Evolutionary conservation across 164 flowering plant genomes (phyloP).

Genomic region (Chimonanthus praecox): DNA sequence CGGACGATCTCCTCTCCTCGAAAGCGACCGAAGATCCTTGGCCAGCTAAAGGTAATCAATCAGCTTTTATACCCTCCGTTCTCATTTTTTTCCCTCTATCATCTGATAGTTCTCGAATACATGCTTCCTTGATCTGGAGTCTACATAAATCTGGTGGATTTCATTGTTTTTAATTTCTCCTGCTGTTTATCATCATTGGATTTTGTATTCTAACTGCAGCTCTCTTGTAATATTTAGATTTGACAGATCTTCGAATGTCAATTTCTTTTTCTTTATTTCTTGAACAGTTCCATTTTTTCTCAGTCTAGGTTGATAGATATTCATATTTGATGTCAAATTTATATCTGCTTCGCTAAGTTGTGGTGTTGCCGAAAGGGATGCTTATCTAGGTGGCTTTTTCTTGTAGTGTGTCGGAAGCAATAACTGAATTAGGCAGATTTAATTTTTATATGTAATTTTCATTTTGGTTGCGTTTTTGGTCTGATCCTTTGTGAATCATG

Average conservation of each 20-base stretch:
- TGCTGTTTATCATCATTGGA: background rate
- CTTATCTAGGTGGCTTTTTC: background rate
- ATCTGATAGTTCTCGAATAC: background rate
- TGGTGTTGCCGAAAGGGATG: background rate
- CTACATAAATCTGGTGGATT: background rate
- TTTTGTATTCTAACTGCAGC: background rate
- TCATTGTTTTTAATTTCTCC: background rate
- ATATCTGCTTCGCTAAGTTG: background rate
- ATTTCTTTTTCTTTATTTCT: background rate
- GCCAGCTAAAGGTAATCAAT: conserved; percentile 44
- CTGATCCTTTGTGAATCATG: background rate
- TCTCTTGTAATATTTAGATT: background rate
- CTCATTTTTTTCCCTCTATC: background rate
- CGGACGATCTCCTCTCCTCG: conserved; percentile 63
- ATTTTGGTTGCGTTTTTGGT: background rate
- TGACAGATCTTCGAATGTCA: background rate
- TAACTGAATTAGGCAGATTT: background rate
- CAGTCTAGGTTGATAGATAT: background rate
- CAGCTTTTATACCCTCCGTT: background rate
- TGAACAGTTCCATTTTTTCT: background rate
- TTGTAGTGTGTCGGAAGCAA: background rate
- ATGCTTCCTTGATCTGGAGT: background rate
- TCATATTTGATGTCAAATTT: background rate
- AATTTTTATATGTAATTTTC: background rate
- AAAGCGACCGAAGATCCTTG: conserved; percentile 42